Percentiles rank a stretch among this genome's conserved stretches.
These are phyloP conservation scores for Leersia perrieri DNA, from an alignment of 176 grass and related monocot genomes.

Conservation along the genomic window DNA sequence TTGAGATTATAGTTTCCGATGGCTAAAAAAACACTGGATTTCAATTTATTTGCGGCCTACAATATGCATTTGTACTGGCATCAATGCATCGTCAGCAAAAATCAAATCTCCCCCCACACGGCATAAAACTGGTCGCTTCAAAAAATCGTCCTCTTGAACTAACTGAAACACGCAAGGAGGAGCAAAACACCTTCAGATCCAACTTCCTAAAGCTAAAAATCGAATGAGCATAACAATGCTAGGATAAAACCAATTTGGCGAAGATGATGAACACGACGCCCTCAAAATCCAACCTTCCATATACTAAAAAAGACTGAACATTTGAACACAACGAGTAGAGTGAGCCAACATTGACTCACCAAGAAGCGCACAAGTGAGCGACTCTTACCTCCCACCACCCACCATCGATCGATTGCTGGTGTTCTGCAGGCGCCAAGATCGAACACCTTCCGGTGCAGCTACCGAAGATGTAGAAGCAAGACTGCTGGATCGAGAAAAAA, in stretches of 20 bases:
- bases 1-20: not conserved
- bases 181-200: not conserved
- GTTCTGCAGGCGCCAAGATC: not conserved
- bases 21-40: not conserved
- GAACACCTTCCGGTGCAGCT: not conserved
- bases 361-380: not conserved
- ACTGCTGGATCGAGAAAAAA: not conserved
- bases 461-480: not conserved
- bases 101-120: not conserved
- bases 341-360: not conserved
- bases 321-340: not conserved
- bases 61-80: not conserved
- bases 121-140: not conserved
- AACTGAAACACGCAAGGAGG: not conserved
- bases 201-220: not conserved
- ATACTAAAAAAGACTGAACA: not conserved
- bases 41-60: not conserved
- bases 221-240: not conserved
- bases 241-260: not conserved
- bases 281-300: not conserved
- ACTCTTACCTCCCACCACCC: constrained; percentile 26
- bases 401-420: not conserved
- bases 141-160: not conserved
- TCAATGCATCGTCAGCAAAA: not conserved
- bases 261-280: not conserved